Conservation (phyloP, 257 asterid genomes). For the Nemophila menziesii region DNA sequence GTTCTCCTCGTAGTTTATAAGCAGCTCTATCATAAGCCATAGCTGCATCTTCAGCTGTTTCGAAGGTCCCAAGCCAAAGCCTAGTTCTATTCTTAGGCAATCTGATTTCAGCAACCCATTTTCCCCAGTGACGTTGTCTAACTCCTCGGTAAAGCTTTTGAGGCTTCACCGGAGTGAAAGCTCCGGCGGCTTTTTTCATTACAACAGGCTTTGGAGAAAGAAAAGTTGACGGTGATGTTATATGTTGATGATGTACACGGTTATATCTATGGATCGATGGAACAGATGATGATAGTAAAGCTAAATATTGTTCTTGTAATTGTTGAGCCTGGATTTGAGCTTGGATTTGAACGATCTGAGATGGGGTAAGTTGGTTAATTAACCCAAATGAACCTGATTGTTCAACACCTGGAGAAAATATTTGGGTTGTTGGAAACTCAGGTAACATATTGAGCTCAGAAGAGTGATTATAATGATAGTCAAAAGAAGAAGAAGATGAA, state of each 20-base stretch:
- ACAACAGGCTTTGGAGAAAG: slow-evolving; percentile 47
- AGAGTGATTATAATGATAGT: slow-evolving; percentile 11
- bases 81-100: slow-evolving; percentile 78
- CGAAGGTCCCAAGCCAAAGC: slow-evolving; percentile 92
- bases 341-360: slow-evolving; percentile 64
- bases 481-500: slow-evolving; percentile 4
- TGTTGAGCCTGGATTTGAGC: slow-evolving; percentile 47
- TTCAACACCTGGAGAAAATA: slow-evolving; percentile 38
- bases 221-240: slow-evolving; percentile 15
- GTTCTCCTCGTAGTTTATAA: slow-evolving; percentile 73
- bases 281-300: slow-evolving; percentile 12
- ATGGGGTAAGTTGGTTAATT: slow-evolving; percentile 48
- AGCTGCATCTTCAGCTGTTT: slow-evolving; percentile 83
- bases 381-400: slow-evolving; percentile 38
- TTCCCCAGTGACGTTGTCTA: slow-evolving; percentile 91
- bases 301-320: slow-evolving; percentile 9
- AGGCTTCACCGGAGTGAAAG: slow-evolving; percentile 39
- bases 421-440: slow-evolving; percentile 34
- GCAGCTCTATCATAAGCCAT: slow-evolving; percentile 84
- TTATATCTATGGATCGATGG: slow-evolving; percentile 5
- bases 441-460: slow-evolving; percentile 27
- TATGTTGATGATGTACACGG: slow-evolving; percentile 16
- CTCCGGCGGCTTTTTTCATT: slow-evolving; percentile 45
- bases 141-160: slow-evolving; percentile 78
- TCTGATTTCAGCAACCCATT: slow-evolving; percentile 93